A percentile compares a stretch with the other conserved stretches of the same genome.
Conservation (phyloP, 305 asterid genomes). For the Fraxinus nigra region DNA sequence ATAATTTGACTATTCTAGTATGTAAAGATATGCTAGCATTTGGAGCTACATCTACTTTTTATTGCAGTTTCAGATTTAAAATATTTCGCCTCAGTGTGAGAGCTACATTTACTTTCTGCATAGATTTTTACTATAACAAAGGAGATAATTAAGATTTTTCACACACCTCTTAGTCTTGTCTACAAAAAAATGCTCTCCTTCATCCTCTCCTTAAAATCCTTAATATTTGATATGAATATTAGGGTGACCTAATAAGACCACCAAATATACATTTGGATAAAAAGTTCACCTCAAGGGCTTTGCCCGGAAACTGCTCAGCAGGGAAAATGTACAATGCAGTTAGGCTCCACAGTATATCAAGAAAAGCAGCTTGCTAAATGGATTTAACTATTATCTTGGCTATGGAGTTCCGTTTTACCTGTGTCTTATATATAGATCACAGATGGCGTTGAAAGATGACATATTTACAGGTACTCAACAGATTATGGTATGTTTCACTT, state of each 20-base stretch:
- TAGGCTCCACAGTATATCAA: neutral
- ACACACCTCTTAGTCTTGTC: neutral
- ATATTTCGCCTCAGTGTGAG: neutral
- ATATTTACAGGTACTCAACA: slow-evolving; percentile 59
- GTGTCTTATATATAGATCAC: neutral
- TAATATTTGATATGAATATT: neutral
- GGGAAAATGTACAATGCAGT: neutral
- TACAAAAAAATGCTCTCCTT: neutral
- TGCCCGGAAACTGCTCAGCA: neutral
- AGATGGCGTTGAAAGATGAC: neutral
- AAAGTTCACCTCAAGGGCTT: neutral
- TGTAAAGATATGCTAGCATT: neutral
- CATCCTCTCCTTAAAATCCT: neutral
- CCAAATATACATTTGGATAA: neutral
- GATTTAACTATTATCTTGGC: neutral
- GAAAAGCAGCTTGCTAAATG: neutral
- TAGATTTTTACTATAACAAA: neutral
- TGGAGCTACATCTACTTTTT: neutral
- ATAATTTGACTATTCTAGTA: neutral
- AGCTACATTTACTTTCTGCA: neutral
- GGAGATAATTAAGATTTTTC: neutral
- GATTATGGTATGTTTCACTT: slow-evolving; percentile 87
- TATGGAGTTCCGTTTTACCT: neutral
- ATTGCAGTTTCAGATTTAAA: neutral
- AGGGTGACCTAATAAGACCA: neutral